Conservation (phyloP, 768 basidiomycete genomes). For the Boletus rubescentipes region DNA sequence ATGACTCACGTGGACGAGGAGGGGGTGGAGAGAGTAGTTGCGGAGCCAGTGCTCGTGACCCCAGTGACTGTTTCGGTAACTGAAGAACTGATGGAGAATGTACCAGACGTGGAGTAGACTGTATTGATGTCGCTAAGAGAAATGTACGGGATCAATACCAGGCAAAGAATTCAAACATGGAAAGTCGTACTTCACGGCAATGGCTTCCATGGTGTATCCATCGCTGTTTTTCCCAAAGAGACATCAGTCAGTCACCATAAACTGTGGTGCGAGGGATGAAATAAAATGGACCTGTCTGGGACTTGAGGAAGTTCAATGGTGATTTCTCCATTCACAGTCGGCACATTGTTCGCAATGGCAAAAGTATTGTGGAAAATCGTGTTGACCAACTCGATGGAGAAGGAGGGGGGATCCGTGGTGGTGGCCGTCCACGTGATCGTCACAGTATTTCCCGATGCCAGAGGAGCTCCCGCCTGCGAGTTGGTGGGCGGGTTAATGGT, state of each 20-base stretch:
- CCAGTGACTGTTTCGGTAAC: constrained; percentile 15
- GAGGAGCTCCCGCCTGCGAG: constrained; percentile 33
- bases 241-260: neutral
- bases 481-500: constrained; percentile 43
- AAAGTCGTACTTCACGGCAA: constrained; percentile 39
- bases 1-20: constrained; percentile 7
- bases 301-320: constrained; percentile 48
- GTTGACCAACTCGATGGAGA: constrained; percentile 50
- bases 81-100: constrained; percentile 41
- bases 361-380: constrained; percentile 48
- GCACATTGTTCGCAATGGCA: constrained; percentile 57
- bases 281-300: constrained; percentile 39
- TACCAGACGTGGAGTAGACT: constrained; percentile 38
- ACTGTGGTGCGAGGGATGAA: neutral
- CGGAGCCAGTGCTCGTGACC: neutral
- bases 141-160: neutral
- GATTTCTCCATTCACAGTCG: neutral
- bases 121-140: constrained; percentile 42
- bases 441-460: too few relatives aligned
- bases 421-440: constrained; percentile 49
- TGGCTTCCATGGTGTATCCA: constrained; percentile 49
- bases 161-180: neutral
- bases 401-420: constrained; percentile 41
- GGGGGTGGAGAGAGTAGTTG: neutral
- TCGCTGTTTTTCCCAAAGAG: constrained; percentile 28